Conservation (phyloP, 139 green algal genomes). For the Chlorella sp. region DNA sequence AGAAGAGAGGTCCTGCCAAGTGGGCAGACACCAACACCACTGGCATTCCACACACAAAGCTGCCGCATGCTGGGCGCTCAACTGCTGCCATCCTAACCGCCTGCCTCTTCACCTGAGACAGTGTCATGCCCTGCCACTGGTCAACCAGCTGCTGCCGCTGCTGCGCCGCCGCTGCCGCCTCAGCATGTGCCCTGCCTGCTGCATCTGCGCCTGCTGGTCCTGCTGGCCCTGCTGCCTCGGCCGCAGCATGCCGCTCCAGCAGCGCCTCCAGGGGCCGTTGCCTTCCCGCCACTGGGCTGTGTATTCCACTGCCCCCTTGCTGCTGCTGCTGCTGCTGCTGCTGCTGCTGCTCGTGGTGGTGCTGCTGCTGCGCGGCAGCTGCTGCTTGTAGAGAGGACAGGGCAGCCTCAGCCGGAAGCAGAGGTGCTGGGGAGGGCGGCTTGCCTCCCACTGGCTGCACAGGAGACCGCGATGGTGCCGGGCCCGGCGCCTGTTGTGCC, state of each 20-base stretch:
- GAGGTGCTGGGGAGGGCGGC: no score
- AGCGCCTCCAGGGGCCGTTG: neutral
- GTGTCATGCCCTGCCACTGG: constrained; percentile 3
- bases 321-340: neutral
- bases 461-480: no score
- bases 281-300: neutral
- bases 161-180: neutral
- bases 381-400: neutral
- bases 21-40: no score
- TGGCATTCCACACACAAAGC: no score
- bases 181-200: neutral
- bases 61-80: no score
- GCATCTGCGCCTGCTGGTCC: neutral
- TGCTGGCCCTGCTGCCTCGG: neutral
- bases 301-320: no score
- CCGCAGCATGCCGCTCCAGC: neutral
- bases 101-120: constrained; percentile 1
- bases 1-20: no score
- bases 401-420: no score
- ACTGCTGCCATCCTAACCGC: no score
- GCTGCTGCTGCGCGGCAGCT: neutral
- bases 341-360: neutral
- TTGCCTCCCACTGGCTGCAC: no score
- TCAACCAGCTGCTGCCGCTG: constrained; percentile 20
- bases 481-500: no score